Conservation (phyloP, 106 monocot species). For the Dendrobium officinale region DNA sequence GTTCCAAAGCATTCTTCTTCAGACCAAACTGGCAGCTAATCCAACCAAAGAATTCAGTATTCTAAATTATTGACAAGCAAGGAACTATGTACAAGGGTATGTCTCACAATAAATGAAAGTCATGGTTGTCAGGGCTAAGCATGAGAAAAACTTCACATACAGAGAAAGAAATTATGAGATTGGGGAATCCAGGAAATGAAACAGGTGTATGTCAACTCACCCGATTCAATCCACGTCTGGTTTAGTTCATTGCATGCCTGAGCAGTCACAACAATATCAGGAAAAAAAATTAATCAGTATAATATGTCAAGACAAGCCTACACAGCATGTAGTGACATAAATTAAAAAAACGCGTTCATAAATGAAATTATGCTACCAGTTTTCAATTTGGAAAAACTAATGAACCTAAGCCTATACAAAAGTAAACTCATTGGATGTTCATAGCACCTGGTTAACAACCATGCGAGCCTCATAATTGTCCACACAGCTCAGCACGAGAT, state of each 20-base stretch:
- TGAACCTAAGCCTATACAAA: background rate
- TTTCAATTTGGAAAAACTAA: background rate
- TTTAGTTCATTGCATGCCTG: slow-evolving; percentile 97
- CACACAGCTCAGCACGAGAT: slow-evolving; percentile 95
- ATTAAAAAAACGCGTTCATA: background rate
- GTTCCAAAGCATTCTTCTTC: background rate
- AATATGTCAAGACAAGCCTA: background rate
- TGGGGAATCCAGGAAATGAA: background rate
- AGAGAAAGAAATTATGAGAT: background rate
- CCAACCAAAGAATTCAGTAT: background rate
- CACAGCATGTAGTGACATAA: background rate
- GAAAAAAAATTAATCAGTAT: background rate
- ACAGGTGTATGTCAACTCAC: slow-evolving; percentile 32
- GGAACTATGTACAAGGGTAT: background rate
- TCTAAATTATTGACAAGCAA: background rate
- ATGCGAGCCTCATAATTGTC: slow-evolving; percentile 99
- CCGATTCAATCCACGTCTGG: slow-evolving; percentile 99
- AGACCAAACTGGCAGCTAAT: background rate
- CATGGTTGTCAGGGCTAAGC: background rate
- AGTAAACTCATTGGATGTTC: background rate
- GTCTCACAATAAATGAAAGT: background rate
- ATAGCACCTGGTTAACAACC: slow-evolving; percentile 91
- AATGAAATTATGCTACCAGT: background rate
- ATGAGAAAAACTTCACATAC: background rate
- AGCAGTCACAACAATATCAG: slow-evolving; percentile 16